Conservation (phyloP, 495 filamentous ascomycete genomes). For the Neurospora sp. region DNA sequence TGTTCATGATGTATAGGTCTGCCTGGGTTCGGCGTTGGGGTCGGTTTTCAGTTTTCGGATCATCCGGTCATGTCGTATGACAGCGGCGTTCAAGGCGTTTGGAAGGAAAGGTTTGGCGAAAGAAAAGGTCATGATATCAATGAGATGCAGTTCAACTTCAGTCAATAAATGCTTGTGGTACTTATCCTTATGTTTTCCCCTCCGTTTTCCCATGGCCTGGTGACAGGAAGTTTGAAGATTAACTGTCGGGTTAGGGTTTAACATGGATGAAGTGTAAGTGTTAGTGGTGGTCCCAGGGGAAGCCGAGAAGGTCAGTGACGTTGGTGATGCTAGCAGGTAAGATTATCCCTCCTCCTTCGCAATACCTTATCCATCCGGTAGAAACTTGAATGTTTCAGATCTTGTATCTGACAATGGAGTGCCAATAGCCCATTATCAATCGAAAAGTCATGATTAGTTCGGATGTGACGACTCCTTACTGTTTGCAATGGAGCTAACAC, state of each 20-base stretch:
- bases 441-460: background rate
- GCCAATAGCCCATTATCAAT: no score
- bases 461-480: background rate
- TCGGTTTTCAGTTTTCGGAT: background rate
- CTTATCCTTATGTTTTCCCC: background rate
- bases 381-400: no score
- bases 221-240: no score
- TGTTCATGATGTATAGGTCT: background rate
- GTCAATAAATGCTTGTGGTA: background rate
- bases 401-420: background rate
- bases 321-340: background rate
- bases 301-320: background rate
- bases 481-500: background rate
- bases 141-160: background rate
- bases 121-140: background rate
- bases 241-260: background rate
- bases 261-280: background rate
- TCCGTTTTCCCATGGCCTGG: background rate
- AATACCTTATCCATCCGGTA: no score
- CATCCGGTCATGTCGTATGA: background rate
- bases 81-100: background rate
- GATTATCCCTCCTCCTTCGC: no score
- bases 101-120: background rate
- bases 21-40: background rate
- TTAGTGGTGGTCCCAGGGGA: background rate